These are phyloP conservation scores for Clitopilus passeckerianus DNA, from an alignment of 768 basidiomycete species.

Conservation along the genomic window DNA sequence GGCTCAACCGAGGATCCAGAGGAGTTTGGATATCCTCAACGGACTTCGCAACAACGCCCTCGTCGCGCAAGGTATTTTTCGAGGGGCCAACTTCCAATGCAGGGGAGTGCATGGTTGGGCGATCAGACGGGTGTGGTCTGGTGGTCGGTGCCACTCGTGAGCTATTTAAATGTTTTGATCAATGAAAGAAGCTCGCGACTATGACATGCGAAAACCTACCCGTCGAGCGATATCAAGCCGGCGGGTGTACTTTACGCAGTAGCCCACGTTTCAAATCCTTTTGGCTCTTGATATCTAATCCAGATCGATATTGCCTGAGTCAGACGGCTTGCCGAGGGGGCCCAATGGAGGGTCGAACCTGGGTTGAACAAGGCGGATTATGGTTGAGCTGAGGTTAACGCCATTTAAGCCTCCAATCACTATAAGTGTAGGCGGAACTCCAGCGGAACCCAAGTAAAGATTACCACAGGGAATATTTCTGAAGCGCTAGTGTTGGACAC, in stretches of 20 bases:
- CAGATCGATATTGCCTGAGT: neutral
- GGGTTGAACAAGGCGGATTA: neutral
- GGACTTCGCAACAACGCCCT: conserved; percentile 21
- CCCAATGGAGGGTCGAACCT: neutral
- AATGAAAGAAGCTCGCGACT: neutral
- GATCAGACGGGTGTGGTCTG: neutral
- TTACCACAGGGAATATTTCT: neutral
- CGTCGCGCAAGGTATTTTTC: conserved; percentile 1
- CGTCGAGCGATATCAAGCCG: neutral
- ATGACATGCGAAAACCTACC: neutral
- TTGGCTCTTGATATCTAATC: neutral
- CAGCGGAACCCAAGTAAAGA: neutral
- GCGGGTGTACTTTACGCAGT: neutral
- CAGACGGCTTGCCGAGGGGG: neutral
- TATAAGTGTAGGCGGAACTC: neutral
- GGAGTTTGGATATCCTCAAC: conserved; percentile 25
- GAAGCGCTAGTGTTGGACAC: neutral
- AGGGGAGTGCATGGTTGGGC: neutral
- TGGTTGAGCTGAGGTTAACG: neutral
- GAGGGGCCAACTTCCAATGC: neutral
- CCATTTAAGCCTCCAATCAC: neutral
- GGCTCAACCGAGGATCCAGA: conserved; percentile 32
- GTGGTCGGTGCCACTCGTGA: neutral
- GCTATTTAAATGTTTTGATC: neutral
- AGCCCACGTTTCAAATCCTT: neutral